Base-by-base conservation (phyloP, 495 filamentous ascomycete genomes). In the Penicillium macrosclerotiorum region DNA sequence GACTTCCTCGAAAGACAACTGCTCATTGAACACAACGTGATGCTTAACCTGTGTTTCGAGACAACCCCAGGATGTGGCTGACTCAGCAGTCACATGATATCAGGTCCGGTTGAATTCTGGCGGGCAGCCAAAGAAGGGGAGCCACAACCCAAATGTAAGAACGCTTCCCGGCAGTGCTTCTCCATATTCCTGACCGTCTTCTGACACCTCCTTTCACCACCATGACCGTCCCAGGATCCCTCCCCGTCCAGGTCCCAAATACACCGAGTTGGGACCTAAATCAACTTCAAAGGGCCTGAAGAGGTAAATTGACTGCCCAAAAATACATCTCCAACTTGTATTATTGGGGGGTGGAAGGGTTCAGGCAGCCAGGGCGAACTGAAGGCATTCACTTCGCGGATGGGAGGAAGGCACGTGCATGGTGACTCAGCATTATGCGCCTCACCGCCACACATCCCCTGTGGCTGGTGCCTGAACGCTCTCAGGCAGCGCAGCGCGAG, bases 11-110 rank as follows among this genome's bases (percentile, higher is more conserved):
- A n/a, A n/a, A n/a, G n/a, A n/a, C n/a, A n/a, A n/a, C n/a, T n/a
- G 25, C 25, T 27, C 5, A 27, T 33, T 38, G 12, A 25, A 23
- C 8, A 14, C 2, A 5, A 29, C n/a, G n/a, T n/a, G n/a, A n/a
- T n/a, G n/a, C n/a, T n/a, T n/a, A n/a, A n/a, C n/a, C n/a, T n/a
- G n/a, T 4, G 7, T 33, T 12, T 4, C 30, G 4, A 4, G 9
- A 4, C 37, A 3, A 16, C 37, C 20, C 8, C n/a, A n/a, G n/a
- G n/a, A n/a, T n/a, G n/a, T n/a, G n/a, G 42, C 43, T 68, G 60
- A 71, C 45, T 69, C 59, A 71, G 42, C 65, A 42, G 18, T 64
- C 67, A 69, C 65, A 66, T 71, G 65, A 69, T 63, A 64, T 63
- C 61, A 62, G 59, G 52, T 54, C 56, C 40, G 43, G 45, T 47